These are phyloP conservation scores for Erigeron canadensis DNA, from an alignment of 129 eudicot species.

Conservation along the genomic window DNA sequence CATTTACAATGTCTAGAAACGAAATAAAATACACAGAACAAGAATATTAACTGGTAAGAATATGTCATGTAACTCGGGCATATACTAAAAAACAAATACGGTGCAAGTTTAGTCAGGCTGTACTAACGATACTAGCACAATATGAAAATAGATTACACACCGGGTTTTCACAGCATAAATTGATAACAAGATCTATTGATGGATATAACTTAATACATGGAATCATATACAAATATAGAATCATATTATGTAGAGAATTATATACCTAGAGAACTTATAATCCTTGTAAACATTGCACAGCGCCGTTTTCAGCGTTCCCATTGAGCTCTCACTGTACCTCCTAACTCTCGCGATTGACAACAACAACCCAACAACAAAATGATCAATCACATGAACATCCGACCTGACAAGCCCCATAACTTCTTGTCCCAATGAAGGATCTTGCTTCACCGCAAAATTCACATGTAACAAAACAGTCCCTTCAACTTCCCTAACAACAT, in stretches of 20 bases:
- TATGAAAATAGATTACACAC: neutral
- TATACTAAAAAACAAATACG: neutral
- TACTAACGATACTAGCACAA: neutral
- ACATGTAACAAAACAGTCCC: conserved; percentile 85
- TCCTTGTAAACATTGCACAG: conserved; percentile 61
- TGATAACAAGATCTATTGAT: conserved; percentile 3
- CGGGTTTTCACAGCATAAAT: conserved; percentile 1
- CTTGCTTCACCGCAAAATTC: conserved; percentile 87
- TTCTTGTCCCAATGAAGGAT: conserved; percentile 75
- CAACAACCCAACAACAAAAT: conserved; percentile 64
- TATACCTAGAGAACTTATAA: conserved; percentile 57
- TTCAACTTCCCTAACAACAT: conserved; percentile 63
- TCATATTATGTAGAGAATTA: neutral
- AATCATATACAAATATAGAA: neutral
- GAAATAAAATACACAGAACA: conserved; percentile 7
- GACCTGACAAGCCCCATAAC: conserved; percentile 61
- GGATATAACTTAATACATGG: neutral
- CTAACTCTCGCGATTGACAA: conserved; percentile 66
- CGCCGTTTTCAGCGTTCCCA: conserved; percentile 65
- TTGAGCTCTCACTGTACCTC: conserved; percentile 62
- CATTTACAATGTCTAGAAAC: conserved; percentile 68
- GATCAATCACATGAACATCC: conserved; percentile 49
- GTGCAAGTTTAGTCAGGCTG: neutral
- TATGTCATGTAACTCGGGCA: neutral
- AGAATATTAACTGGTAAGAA: neutral